Conservation (phyloP, 2,329 filamentous ascomycete genomes). For the Exophiala mesophila region DNA sequence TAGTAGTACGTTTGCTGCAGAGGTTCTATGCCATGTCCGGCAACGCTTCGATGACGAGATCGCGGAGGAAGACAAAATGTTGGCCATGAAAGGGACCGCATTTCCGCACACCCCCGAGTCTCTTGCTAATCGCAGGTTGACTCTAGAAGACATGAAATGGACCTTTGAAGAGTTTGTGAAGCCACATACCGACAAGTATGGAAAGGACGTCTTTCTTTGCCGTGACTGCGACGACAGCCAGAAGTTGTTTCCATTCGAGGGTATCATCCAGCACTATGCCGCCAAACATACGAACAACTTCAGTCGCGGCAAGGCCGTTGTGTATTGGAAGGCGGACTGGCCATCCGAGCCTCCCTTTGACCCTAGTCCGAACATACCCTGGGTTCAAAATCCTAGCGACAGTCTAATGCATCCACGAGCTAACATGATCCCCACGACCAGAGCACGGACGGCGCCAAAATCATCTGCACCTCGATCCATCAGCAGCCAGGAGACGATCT, state of each 20-base stretch:
- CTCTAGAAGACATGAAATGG: conserved; percentile 82
- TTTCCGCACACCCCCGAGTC: conserved; percentile 49
- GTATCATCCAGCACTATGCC: conserved; percentile 75
- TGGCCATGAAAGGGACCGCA: conserved; percentile 37
- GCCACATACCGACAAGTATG: conserved; percentile 59
- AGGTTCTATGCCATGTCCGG: conserved; percentile 64
- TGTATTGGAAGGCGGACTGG: conserved; percentile 79
- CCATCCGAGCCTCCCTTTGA: conserved; percentile 69
- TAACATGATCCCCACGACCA: background rate
- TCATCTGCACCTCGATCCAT: background rate
- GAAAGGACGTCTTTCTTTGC: conserved; percentile 72
- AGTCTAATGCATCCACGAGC: background rate
- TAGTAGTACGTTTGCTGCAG: conserved; percentile 64
- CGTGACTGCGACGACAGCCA: conserved; percentile 59
- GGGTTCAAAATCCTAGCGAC: conserved; percentile 10
- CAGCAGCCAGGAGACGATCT: conserved; percentile 33
- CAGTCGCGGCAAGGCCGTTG: conserved; percentile 66
- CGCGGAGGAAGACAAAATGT: conserved; percentile 50
- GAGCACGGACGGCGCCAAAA: conserved; percentile 1
- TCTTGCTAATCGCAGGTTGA: conserved; percentile 50
- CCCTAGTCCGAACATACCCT: conserved; percentile 47
- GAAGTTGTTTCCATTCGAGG: conserved; percentile 71
- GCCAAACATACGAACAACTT: conserved; percentile 71
- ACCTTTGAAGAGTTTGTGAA: conserved; percentile 74
- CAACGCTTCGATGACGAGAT: conserved; percentile 61